Base-by-base conservation (phyloP, 257 asterid genomes). In the Rehmannia glutinosa region DNA sequence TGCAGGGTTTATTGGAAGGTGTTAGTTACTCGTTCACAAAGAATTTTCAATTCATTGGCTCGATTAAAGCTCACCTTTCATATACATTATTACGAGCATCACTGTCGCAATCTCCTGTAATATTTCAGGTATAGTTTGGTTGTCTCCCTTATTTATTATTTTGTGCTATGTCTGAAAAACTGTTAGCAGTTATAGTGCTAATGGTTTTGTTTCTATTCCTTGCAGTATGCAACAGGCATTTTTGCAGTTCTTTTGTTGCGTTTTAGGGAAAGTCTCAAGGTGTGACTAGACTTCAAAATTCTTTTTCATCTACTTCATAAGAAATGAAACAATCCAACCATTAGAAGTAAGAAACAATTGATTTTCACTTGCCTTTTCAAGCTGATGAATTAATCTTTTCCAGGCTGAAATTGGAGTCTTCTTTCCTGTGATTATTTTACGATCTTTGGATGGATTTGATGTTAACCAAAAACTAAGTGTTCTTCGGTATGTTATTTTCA, bases 371-470 rank as follows among this genome's bases (percentile, higher is more conserved):
- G 19, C 55, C 25, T 71, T 46, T 75, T 66, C 60, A 20, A 75
- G 71, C 67, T 70, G 75, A 70, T 50, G 46, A 61, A 28, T 62
- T 57, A 54, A 66, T 74, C 23, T 58, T 76, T 70, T 71, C 32
- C 91, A 94, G 99, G 95, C 91, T 73, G 99, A 94, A 86, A 84
- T 94, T 67, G 96, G 98, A 69, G 88, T 94, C 50, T 94, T 94
- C 90, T 89, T 91, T 83, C 99, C 99, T 38, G 86, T 94, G 77
- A 87, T 87, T 80, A 79, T 91, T 70, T 78, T 94, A 46, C 86
- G 95, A 66, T 73, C 93, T 47, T 80, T 94, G 87, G 99, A 94
- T 76, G 90, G 97, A 41, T 84, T 91, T 55, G 96, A 94, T 76
- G 88, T 88, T 71, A 87, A 78, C 86, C 91, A 85, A 58, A 94